phyloP scores from a whole-genome alignment of 2,329 filamentous ascomycete species.

The Venturia pyrina region DNA sequence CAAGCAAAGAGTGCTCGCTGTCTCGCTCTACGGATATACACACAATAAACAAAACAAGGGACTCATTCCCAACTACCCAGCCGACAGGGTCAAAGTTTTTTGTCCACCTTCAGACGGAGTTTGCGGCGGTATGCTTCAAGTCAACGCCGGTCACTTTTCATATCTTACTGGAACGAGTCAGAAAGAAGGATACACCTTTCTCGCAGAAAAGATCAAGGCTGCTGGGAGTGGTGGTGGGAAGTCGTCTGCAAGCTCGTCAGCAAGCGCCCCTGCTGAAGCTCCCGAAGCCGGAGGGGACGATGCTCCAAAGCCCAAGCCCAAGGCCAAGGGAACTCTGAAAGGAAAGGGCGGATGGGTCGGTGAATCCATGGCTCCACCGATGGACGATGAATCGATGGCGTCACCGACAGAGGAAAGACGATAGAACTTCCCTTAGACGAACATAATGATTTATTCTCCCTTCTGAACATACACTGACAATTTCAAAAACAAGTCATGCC shows the following conservation, averaged over 20 bases:
- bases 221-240: background rate
- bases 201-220: conserved; percentile 10
- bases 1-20: conserved; percentile 26
- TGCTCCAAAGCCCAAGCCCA: background rate
- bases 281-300: no score
- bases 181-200: conserved; percentile 10
- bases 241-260: background rate
- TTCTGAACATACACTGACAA: no score
- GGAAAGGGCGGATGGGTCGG: background rate
- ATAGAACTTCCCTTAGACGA: background rate
- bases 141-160: conserved; percentile 19
- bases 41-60: conserved; percentile 26
- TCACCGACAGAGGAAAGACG: no score
- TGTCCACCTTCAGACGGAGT: conserved; percentile 20
- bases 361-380: background rate
- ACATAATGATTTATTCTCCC: background rate
- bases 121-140: conserved; percentile 18
- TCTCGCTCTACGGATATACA: conserved; percentile 36
- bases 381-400: background rate
- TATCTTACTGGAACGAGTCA: conserved; percentile 14
- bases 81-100: conserved; percentile 19
- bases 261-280: background rate
- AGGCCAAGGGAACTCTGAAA: background rate
- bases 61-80: conserved; percentile 24
- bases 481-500: no score